A percentile compares a stretch with the other conserved stretches of the same genome.
phyloP scores from a whole-genome alignment of 192 early-diverging fungal genomes.

The Dissophora globulifera region DNA sequence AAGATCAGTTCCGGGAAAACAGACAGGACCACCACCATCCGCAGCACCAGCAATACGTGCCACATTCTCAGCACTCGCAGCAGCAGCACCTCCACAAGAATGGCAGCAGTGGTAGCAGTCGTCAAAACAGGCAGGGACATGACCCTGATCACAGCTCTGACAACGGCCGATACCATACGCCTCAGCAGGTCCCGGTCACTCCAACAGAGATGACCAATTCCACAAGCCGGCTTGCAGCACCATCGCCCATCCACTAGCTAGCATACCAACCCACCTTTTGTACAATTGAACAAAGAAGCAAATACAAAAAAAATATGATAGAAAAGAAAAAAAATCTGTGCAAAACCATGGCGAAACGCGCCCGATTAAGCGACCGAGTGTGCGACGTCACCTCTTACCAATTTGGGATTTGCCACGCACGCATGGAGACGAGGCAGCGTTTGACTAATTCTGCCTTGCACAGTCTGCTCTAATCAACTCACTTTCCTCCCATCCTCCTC shows the following conservation, averaged over 20 bases:
- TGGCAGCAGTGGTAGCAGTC: conserved; percentile 28
- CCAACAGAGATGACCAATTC: conserved; percentile 50
- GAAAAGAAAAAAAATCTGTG: conserved; percentile 1
- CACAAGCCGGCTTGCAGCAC: conserved; percentile 38
- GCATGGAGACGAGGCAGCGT: not conserved
- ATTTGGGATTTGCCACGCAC: not conserved
- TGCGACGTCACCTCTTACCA: not conserved
- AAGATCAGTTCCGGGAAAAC: conserved; percentile 35
- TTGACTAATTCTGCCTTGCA: not conserved
- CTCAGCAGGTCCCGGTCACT: conserved; percentile 38
- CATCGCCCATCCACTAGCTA: conserved; percentile 45
- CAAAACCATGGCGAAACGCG: too few relatives aligned
- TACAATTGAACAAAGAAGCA: not conserved
- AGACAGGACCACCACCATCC: conserved; percentile 22
- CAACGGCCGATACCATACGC: conserved; percentile 22
- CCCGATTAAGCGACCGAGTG: too few relatives aligned
- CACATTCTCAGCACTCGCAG: conserved; percentile 14
- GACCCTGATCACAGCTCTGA: conserved; percentile 24
- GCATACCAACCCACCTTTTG: not conserved
- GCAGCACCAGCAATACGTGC: conserved; percentile 27
- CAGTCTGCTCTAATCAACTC: too few relatives aligned
- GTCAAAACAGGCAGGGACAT: conserved; percentile 27
- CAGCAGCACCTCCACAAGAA: conserved; percentile 26
- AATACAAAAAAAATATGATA: not conserved
- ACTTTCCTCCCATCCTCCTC: not conserved